phyloP scores from a whole-genome alignment of 306 rosid species.

The Rosa rugosa region DNA sequence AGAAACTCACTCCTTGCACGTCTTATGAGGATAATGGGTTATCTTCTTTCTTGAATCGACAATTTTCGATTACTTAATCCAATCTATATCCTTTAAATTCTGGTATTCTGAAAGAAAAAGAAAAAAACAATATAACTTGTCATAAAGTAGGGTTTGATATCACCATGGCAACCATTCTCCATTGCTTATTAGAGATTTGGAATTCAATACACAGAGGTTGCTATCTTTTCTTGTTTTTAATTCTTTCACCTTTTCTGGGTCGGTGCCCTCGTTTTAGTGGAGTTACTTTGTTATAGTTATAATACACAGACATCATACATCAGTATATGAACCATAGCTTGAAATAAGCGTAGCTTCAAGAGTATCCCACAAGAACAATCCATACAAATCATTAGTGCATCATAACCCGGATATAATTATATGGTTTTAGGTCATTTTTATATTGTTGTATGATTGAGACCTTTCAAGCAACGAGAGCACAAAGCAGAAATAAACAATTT shows the following conservation, averaged over 20 bases:
- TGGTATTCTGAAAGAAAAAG: not conserved
- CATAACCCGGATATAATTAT: not conserved
- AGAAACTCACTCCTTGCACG: slow-evolving; percentile 11
- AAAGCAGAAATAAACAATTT: slow-evolving; percentile 2
- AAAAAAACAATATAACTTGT: not conserved
- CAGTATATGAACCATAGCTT: not conserved
- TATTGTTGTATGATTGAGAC: slow-evolving; percentile 17
- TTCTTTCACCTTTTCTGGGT: not conserved
- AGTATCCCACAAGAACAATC: not conserved
- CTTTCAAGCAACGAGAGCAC: slow-evolving; percentile 11
- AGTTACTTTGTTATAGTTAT: not conserved
- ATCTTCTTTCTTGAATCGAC: not conserved
- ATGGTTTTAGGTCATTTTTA: not conserved
- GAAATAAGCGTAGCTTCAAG: not conserved
- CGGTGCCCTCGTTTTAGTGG: slow-evolving; percentile 24
- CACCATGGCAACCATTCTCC: slow-evolving; percentile 3
- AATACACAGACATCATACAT: not conserved
- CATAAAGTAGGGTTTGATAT: slow-evolving; percentile 5
- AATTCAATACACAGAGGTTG: slow-evolving; percentile 17
- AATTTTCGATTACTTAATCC: not conserved
- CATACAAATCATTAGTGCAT: slow-evolving; percentile 12
- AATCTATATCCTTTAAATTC: not conserved
- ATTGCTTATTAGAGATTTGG: not conserved
- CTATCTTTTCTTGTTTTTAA: slow-evolving; percentile 8
- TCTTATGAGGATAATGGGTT: not conserved